Conservation (phyloP, 2,329 filamentous ascomycete species). For the Blastomyces gilchristii region DNA sequence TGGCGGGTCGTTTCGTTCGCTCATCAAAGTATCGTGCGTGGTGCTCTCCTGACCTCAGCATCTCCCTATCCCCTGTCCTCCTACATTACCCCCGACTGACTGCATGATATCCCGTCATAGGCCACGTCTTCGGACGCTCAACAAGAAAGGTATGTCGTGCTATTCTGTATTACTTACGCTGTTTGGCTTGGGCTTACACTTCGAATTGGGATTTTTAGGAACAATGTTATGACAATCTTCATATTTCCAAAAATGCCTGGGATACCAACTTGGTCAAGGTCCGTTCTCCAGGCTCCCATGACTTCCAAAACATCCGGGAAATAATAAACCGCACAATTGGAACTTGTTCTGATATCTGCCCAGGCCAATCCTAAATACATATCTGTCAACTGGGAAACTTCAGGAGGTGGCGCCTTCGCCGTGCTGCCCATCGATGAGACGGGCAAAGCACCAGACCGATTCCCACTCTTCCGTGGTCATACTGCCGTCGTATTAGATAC, state of each 20-base stretch:
- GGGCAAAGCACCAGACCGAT: constrained; percentile 81
- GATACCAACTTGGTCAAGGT: constrained; percentile 98
- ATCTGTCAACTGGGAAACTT: constrained; percentile 96
- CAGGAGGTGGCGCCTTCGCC: constrained; percentile 91
- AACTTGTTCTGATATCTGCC: constrained; percentile 9
- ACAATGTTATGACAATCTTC: constrained; percentile 96
- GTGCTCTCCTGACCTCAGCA: constrained; percentile 11
- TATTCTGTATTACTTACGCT: neutral
- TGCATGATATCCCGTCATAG: constrained; percentile 41
- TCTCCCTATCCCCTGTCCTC: constrained; percentile 9
- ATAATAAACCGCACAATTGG: constrained; percentile 8
- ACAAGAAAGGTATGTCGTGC: constrained; percentile 59
- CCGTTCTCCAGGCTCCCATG: constrained; percentile 22
- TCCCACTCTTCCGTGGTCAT: constrained; percentile 92
- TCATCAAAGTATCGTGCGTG: constrained; percentile 58
- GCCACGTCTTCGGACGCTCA: constrained; percentile 94
- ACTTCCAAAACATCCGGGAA: constrained; percentile 17
- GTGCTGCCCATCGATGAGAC: constrained; percentile 85
- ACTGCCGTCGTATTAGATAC: constrained; percentile 93
- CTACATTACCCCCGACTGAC: constrained; percentile 11
- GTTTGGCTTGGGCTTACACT: neutral
- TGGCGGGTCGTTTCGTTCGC: constrained; percentile 64
- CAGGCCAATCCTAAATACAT: constrained; percentile 93
- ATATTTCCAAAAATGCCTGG: constrained; percentile 97
- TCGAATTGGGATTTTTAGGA: constrained; percentile 43